Evolutionary conservation across 148 eudicot genomes (phyloP), one percentile per base, ranked within the genome.

Genomic region (Vaccinium corymbosum): DNA sequence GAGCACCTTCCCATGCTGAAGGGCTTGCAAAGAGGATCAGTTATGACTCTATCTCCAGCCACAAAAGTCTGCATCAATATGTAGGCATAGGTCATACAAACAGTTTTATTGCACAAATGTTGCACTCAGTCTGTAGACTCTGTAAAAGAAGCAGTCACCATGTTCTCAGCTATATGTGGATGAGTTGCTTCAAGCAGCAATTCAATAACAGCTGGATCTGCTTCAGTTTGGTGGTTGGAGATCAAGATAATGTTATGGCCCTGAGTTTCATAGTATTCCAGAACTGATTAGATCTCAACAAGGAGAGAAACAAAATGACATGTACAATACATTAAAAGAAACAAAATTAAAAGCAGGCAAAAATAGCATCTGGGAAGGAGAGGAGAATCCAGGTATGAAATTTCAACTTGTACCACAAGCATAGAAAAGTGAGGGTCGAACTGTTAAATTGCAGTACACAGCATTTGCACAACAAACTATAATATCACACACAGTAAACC

Each of bases 1-100:
- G 59, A 89, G 88, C 89, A 97, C 99, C 99, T 97, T 84, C 99
- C 99, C 98, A 94, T 97, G 88, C 99, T 97, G 88, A 95, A 97
- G 87, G 98, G 99, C 90, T 95, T 97, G 95, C 99, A 97, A 83
- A 97, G 93, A 88, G 96, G 94, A 92, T 97, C 99, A 68, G 94
- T 93, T 80, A 97, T 38, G 78, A 97, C 99, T 89, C 99, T 94
- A 86, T 97, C 99, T 80, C 99, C 99, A 35, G 99, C 99, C 82
- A 97, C 90, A 79, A 84, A 94, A 76, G 90, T 94, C 99, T 97
- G 98, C 89, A 89, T 76, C 74, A 83, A 61, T 56, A 61, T 29
- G 32, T 64, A 79, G 32, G 75, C 32, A 51, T 79, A 70, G 76
- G 56, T 85, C 38, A 83, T 87, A 16, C 27, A 61, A 55, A 52